Conservation (phyloP, 495 filamentous ascomycete genomes). For the Massariosphaeria phaeospora region DNA sequence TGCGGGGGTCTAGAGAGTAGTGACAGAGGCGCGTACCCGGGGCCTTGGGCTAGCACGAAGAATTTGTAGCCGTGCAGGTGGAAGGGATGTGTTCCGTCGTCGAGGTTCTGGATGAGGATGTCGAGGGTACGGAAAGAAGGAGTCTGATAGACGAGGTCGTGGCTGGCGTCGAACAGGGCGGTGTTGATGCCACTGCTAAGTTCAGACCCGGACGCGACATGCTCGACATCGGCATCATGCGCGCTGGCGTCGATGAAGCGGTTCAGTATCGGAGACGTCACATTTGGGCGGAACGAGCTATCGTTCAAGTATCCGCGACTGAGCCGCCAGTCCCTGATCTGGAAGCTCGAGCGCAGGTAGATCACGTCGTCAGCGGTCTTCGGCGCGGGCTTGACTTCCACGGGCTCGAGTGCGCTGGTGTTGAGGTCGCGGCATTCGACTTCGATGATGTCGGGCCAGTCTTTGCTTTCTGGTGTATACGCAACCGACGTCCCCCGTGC, state of each 20-base stretch:
- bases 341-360: conserved; percentile 50
- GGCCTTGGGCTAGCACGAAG: conserved; percentile 53
- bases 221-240: not conserved
- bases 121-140: conserved; percentile 33
- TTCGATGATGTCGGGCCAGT: conserved; percentile 41
- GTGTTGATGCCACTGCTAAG: conserved; percentile 29
- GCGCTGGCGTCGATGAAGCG: conserved; percentile 38
- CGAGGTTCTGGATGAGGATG: conserved; percentile 37
- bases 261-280: conserved; percentile 43
- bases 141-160: conserved; percentile 36
- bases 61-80: conserved; percentile 51
- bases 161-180: conserved; percentile 24
- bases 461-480: conserved; percentile 35
- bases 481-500: not conserved
- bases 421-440: conserved; percentile 47
- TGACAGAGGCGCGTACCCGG: conserved; percentile 47
- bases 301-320: conserved; percentile 53
- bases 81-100: conserved; percentile 40
- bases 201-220: not conserved
- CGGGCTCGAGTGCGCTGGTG: conserved; percentile 41
- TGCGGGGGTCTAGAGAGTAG: too few species aligned
- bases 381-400: conserved; percentile 41
- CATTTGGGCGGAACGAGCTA: conserved; percentile 49
- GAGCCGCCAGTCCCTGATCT: conserved; percentile 53
- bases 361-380: conserved; percentile 44